These are phyloP conservation scores for Pleurotus giganteus DNA, from an alignment of 768 basidiomycete genomes.

Conservation along the genomic window DNA sequence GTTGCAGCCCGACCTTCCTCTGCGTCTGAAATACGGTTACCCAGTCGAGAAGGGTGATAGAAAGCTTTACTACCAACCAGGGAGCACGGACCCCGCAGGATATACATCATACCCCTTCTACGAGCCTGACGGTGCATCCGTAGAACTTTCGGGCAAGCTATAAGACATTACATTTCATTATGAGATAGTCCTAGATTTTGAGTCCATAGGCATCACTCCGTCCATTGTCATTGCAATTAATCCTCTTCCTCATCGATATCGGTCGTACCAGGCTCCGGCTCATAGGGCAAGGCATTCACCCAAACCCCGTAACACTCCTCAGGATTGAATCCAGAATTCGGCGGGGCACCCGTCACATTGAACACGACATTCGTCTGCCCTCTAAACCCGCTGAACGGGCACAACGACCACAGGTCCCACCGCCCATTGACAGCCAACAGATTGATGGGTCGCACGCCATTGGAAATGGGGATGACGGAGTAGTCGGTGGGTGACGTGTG, in stretches of 20 bases:
- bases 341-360: constrained; percentile 25
- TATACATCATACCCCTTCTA: constrained; percentile 29
- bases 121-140: not conserved
- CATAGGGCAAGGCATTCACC: constrained; percentile 23
- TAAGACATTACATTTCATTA: no score
- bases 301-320: constrained; percentile 28
- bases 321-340: constrained; percentile 22
- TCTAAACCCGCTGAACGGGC: constrained; percentile 25
- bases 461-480: constrained; percentile 27
- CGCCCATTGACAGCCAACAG: constrained; percentile 31
- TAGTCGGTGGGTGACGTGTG: constrained; percentile 8
- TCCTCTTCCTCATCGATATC: no score
- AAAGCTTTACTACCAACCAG: constrained; percentile 24
- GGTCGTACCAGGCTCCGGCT: not conserved
- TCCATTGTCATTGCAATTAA: no score
- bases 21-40: constrained; percentile 24
- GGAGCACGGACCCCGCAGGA: constrained; percentile 22
- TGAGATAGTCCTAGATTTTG: no score
- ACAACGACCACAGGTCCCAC: constrained; percentile 37
- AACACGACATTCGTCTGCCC: constrained; percentile 36
- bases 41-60: constrained; percentile 23
- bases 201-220: no score
- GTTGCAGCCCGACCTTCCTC: constrained; percentile 31
- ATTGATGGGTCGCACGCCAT: constrained; percentile 29
- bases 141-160: not conserved